phyloP scores from a whole-genome alignment of 2,329 filamentous ascomycete genomes.

The Cadophora luteo-olivacea region DNA sequence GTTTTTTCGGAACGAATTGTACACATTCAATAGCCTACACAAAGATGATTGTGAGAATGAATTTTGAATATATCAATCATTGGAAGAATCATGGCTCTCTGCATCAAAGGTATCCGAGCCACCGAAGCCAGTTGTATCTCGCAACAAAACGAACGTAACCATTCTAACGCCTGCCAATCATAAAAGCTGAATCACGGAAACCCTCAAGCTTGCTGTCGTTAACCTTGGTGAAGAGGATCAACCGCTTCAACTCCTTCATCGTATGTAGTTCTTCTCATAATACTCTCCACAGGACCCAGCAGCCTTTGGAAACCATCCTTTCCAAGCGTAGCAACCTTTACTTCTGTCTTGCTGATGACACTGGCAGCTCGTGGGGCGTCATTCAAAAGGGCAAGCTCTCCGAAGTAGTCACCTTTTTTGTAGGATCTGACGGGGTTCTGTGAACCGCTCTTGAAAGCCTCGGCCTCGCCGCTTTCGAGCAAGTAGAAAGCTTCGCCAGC shows the following conservation, averaged over 20 bases:
- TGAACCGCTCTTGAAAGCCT: conserved; percentile 80
- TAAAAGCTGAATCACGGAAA: conserved; percentile 32
- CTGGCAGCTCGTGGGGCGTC: conserved; percentile 93
- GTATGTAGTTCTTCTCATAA: conserved; percentile 80
- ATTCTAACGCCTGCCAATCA: conserved; percentile 40
- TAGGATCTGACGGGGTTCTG: conserved; percentile 79
- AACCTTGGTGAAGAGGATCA: conserved; percentile 63
- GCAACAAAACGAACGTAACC: conserved; percentile 41
- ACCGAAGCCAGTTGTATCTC: conserved; percentile 39
- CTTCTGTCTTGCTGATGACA: conserved; percentile 81
- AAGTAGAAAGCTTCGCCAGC: conserved; percentile 92
- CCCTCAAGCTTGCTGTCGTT: conserved; percentile 31
- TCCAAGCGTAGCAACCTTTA: conserved; percentile 91
- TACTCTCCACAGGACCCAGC: conserved; percentile 89
- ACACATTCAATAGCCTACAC: not conserved
- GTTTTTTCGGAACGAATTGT: not conserved
- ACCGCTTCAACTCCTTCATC: conserved; percentile 67
- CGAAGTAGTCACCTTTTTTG: conserved; percentile 94
- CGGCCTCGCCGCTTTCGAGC: conserved; percentile 84
- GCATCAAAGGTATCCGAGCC: conserved; percentile 42
- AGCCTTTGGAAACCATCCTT: conserved; percentile 95
- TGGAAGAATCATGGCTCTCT: conserved; percentile 37
- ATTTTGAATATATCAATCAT: conserved; percentile 17
- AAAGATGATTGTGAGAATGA: conserved; percentile 12
- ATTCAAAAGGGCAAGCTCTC: conserved; percentile 90